Percentiles rank a stretch among this genome's conserved stretches.
Evolutionary conservation across 331 rosid species (phyloP).

Genomic region (Malus hybrid): DNA sequence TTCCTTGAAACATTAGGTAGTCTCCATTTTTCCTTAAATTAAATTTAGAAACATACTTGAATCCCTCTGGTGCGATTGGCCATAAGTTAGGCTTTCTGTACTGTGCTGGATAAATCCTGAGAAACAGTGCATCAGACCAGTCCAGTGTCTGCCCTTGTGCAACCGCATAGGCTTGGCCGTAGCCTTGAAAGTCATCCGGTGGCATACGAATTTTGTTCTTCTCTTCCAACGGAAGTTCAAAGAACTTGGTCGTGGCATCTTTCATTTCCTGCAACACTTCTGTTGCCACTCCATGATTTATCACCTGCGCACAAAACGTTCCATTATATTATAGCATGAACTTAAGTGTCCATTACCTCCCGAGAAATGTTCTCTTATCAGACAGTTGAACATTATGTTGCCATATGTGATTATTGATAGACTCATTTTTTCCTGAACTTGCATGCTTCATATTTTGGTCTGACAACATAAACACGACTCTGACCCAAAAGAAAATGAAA

Average conservation of each 20-base stretch:
- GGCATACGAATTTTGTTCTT: slow-evolving; percentile 26
- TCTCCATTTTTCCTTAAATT: not conserved
- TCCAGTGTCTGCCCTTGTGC: slow-evolving; percentile 34
- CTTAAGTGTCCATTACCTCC: not conserved
- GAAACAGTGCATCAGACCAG: slow-evolving; percentile 30
- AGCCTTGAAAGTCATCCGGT: slow-evolving; percentile 24
- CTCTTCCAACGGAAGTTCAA: slow-evolving; percentile 33
- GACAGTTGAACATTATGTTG: not conserved
- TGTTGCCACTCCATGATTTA: slow-evolving; percentile 31
- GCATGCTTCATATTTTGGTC: not conserved
- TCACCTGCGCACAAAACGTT: slow-evolving; percentile 8
- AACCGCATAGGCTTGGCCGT: slow-evolving; percentile 18
- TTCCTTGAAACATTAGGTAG: not conserved
- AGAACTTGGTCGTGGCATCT: slow-evolving; percentile 19
- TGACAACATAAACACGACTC: not conserved
- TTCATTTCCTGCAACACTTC: slow-evolving; percentile 21
- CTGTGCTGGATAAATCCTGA: slow-evolving; percentile 10
- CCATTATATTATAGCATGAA: not conserved
- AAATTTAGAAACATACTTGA: slow-evolving; percentile 18
- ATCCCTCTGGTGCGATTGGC: slow-evolving; percentile 26
- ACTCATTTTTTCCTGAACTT: too few relatives aligned
- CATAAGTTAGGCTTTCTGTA: slow-evolving; percentile 18
- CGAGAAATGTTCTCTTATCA: not conserved
- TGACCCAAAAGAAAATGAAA: too few relatives aligned
- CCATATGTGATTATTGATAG: too few relatives aligned